These are phyloP conservation scores for Margaritispora aquatica DNA, from an alignment of 495 filamentous ascomycete species.

Conservation along the genomic window DNA sequence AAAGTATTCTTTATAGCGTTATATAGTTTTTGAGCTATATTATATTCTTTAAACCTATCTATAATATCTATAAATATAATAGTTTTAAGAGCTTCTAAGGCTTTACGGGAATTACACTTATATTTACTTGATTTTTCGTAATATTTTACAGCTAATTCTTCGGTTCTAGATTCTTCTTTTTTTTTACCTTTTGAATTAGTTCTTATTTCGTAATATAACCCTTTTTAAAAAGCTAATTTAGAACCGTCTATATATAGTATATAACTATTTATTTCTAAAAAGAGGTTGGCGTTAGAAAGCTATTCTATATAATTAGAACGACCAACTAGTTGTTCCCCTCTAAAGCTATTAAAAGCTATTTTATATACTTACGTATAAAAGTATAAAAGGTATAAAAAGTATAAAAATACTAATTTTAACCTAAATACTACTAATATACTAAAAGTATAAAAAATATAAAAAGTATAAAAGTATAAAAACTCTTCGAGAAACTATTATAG, in stretches of 20 bases:
- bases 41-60: constrained; percentile 3
- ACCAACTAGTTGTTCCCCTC: neutral
- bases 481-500: neutral
- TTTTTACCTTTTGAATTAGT: neutral
- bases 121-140: neutral
- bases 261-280: constrained; percentile 5
- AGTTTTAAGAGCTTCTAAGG: constrained; percentile 3
- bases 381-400: no score
- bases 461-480: no score
- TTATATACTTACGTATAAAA: neutral
- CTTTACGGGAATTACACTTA: neutral
- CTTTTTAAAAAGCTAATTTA: neutral
- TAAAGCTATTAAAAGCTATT: neutral
- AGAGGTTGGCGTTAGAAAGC: neutral
- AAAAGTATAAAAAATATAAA: no score
- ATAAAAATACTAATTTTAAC: neutral
- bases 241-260: constrained; percentile 1
- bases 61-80: constrained; percentile 4
- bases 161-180: neutral
- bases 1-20: neutral
- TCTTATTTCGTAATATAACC: neutral
- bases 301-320: constrained; percentile 7
- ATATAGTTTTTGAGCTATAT: neutral
- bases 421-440: neutral
- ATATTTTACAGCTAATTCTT: constrained; percentile 3